Evolutionary conservation across 257 asterid genomes (phyloP), one percentile per base, ranked within the genome.

Genomic region (Penstemon eatonii): DNA sequence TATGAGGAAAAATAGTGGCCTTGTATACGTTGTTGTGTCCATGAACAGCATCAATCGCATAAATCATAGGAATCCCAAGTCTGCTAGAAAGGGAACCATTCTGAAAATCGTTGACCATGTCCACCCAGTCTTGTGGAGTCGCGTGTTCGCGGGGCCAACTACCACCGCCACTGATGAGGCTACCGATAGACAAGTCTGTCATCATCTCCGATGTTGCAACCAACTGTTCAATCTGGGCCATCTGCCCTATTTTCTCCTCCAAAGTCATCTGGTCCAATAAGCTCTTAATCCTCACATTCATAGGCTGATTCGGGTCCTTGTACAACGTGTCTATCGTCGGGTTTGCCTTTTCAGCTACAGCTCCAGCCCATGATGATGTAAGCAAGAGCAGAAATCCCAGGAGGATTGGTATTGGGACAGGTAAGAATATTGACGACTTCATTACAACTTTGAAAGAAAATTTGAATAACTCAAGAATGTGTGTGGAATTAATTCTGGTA

Each of bases 191-290:
- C 50, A 43, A 69, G 8, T 72, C 66, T 43, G 56, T 65, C 71
- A 79, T 65, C 11, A 82, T 65, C 67, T 72, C 79, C 7, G 56
- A 39, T 1, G 78, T 79, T 10, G 58, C 73, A 3, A 8, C 69
- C 8, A 3, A 49, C 42, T 79, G 50, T 1, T 83, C 84, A 0
- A 82, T 10, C 66, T 82, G 87, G 0, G 73, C 39, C 87, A 82
- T 82, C 55, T 82, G 87, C 0, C 79, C 84, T 37, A 79, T 25
- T 44, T 82, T 82, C 73, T 82, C 87, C 51, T 58, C 74, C 12
- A 79, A 38, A 3, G 75, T 79, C 87, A 79, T 82, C 65, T 82
- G 82, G 12, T 18, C 42, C 65, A 82, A 19, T 42, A 79, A 75
- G 47, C 49, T 75, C 56, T 64, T 49, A 4, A 79, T 67, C 50